Evolutionary conservation across 345 rosid species (phyloP).

Genomic region (Leavenworthia alabamica): DNA sequence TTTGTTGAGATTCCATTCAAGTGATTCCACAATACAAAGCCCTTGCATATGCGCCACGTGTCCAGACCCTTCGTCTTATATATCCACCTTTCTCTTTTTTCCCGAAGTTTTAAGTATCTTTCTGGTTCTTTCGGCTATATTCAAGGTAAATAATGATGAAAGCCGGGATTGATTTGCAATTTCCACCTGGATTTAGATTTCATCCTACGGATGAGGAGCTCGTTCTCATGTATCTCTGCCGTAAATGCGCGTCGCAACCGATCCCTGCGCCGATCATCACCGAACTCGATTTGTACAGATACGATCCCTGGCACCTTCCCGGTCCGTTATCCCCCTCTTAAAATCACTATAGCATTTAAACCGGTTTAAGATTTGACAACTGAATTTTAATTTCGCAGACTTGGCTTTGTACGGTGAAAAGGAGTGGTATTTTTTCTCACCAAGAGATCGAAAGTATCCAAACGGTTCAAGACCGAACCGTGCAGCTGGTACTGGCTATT

Average conservation of each 20-base stretch:
- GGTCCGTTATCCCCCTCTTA: conserved; percentile 34
- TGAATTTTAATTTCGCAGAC: conserved; percentile 29
- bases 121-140: background rate
- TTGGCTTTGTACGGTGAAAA: conserved; percentile 82
- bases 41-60: conserved; percentile 32
- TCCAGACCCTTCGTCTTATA: conserved; percentile 37
- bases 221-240: conserved; percentile 78
- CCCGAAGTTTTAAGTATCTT: conserved; percentile 62
- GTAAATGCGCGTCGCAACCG: conserved; percentile 64
- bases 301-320: conserved; percentile 86
- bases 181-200: conserved; percentile 92
- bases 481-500: conserved; percentile 81
- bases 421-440: conserved; percentile 96
- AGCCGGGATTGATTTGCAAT: conserved; percentile 40
- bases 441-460: conserved; percentile 82
- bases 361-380: background rate
- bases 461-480: conserved; percentile 95
- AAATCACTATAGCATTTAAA: background rate
- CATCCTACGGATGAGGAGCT: conserved; percentile 99
- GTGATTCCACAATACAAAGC: background rate
- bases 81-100: conserved; percentile 30
- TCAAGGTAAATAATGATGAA: conserved; percentile 26
- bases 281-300: conserved; percentile 78
- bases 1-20: conserved; percentile 17
- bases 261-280: conserved; percentile 70